Evolutionary conservation across 768 basidiomycete species (phyloP), one percentile per base, ranked within the genome.

Genomic region (Psilocybe azurescens): DNA sequence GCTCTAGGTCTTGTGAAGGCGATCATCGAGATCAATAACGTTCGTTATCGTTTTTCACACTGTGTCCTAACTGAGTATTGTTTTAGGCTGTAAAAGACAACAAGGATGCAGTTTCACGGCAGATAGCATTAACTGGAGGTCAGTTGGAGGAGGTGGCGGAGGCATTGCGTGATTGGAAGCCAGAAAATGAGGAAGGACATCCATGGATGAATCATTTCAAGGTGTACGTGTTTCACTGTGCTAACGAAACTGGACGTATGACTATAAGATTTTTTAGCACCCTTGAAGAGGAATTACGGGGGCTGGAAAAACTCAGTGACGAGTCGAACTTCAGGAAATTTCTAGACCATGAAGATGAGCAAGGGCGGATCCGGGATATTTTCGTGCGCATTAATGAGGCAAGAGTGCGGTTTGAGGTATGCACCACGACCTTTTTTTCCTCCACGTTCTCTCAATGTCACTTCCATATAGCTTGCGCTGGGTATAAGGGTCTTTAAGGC

Each of bases 371-470:
- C 53, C 16, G 16, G 46, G 58, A 6, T 8, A 69, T 64, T 20
- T 69, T 67, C 50, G 62, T 53, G 44, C 59, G 53, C 18, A 41
- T 69, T 51, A 62, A 67, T 55, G 58, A 61, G 39, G 64, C 66
- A 13, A 65, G 64, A 41, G 53, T 56, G 10, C 59, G 30, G 28
- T 62, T 69, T 32, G 62, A 62, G 60, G 68, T 67, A 48, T 30
- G 38, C 5, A 24, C 9, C 18, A 18, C 8, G 46, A 3, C 7
- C 10, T 36, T 51, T 36, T 30, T 2, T 60, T 44, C 53, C 18
- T 47, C n/a, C 28, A 3, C 28, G 18, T 39, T 28, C n/a, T 54
- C 51, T 51, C 10, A 63, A 38, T 53, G 9, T 57, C 33, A 36
- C 18, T 38, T 59, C 33, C 44, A 13, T n/a, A 2, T 62, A 69